Percentiles rank a stretch among this genome's conserved stretches.
Conservation (phyloP, 2,329 filamentous ascomycete species). For the Exutisphaerella laricina region DNA sequence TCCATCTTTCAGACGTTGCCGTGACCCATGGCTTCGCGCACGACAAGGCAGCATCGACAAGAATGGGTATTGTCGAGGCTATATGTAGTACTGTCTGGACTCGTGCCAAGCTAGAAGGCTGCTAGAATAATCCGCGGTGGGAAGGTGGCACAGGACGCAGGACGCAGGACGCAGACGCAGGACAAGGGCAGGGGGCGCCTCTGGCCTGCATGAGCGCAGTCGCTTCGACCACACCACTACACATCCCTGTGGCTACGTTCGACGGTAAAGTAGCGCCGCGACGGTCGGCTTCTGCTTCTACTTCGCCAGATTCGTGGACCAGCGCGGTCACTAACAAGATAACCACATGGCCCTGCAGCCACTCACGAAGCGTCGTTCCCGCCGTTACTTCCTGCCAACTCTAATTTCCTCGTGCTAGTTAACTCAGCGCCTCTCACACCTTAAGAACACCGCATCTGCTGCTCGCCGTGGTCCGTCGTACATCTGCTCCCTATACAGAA, state of each 20-base stretch:
- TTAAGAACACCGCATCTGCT: neutral
- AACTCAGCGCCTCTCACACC: neutral
- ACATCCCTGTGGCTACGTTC: neutral
- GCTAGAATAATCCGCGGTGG: neutral
- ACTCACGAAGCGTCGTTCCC: conserved; percentile 1
- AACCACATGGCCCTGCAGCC: neutral
- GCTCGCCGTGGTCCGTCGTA: neutral
- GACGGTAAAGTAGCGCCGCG: no score
- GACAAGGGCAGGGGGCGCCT: no score
- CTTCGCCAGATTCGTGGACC: no score
- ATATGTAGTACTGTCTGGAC: neutral
- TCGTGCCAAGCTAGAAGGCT: neutral
- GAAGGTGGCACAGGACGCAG: neutral
- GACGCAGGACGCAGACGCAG: no score
- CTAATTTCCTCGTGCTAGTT: no score
- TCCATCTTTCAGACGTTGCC: neutral
- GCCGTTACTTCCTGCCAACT: conserved; percentile 1
- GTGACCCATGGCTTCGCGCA: neutral
- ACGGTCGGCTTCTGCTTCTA: neutral
- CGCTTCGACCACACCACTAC: neutral
- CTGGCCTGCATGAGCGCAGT: no score
- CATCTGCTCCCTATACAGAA: neutral
- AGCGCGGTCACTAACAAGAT: no score
- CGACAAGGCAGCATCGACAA: neutral
- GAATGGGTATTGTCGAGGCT: neutral